Evolutionary conservation across 176 grass and related monocot species (phyloP).

Genomic region (Elymus sibiricus): DNA sequence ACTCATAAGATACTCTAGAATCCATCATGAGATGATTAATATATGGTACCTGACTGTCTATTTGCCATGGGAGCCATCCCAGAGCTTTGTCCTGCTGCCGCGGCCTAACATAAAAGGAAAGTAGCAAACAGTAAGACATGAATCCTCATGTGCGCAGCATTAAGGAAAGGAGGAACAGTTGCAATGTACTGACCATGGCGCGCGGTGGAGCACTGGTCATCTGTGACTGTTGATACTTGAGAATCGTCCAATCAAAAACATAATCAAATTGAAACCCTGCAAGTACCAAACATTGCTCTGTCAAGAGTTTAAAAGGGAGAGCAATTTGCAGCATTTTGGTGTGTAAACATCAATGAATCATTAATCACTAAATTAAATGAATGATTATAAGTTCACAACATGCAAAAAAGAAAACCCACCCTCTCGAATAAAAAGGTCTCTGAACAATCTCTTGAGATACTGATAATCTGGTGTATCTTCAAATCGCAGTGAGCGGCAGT

Average conservation of each 20-base stretch:
- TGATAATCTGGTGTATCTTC: constrained; percentile 95
- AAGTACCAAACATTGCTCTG: background rate
- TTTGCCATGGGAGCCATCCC: constrained; percentile 56
- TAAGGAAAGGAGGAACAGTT: background rate
- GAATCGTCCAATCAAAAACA: constrained; percentile 78
- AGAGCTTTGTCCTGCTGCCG: constrained; percentile 66
- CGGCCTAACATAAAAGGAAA: constrained; percentile 37
- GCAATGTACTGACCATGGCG: constrained; percentile 64
- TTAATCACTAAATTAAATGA: background rate
- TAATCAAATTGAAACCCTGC: constrained; percentile 82
- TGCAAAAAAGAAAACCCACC: constrained; percentile 29
- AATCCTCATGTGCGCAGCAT: background rate
- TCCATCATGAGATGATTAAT: background rate
- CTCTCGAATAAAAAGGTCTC: constrained; percentile 77
- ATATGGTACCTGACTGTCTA: constrained; percentile 61
- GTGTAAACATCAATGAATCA: too few relatives aligned
- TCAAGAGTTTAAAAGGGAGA: background rate
- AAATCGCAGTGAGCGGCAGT: constrained; percentile 81
- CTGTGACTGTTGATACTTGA: constrained; percentile 88
- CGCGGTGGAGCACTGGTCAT: constrained; percentile 67
- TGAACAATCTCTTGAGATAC: constrained; percentile 79
- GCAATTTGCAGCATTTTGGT: background rate
- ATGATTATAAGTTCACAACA: background rate
- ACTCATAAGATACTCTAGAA: background rate
- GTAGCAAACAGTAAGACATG: constrained; percentile 1